Evolutionary conservation across 148 eudicot species (phyloP).

Genomic region (Rhododendron molle): DNA sequence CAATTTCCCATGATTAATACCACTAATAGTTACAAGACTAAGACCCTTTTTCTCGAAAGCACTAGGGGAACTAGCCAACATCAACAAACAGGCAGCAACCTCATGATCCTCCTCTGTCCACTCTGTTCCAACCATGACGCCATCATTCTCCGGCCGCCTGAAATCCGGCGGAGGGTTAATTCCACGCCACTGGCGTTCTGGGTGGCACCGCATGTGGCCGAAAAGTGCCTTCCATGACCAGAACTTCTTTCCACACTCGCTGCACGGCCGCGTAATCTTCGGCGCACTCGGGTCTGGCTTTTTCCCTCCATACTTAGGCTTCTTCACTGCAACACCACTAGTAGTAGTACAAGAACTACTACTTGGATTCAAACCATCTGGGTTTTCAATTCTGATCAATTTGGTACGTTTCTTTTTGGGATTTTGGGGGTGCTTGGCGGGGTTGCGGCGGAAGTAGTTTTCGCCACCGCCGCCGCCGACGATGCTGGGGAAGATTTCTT

Average conservation of each 20-base stretch:
- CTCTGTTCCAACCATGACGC: background rate
- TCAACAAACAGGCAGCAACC: constrained; percentile 54
- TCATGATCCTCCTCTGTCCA: constrained; percentile 50
- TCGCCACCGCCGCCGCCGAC: too few species aligned
- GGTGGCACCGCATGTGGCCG: constrained; percentile 99
- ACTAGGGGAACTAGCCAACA: constrained; percentile 43
- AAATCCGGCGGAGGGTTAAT: constrained; percentile 75
- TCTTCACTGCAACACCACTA: constrained; percentile 4
- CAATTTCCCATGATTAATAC: background rate
- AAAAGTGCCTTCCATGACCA: constrained; percentile 89
- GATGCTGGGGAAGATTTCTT: background rate
- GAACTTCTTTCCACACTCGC: constrained; percentile 76
- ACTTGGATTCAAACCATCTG: background rate
- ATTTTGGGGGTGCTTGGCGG: constrained; percentile 12
- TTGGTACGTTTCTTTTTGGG: constrained; percentile 47
- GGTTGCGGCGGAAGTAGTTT: constrained; percentile 1
- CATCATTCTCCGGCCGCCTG: constrained; percentile 7
- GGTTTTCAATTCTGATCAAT: constrained; percentile 17
- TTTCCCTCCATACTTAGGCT: constrained; percentile 20
- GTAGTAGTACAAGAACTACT: background rate
- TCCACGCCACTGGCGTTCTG: constrained; percentile 91
- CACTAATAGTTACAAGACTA: background rate
- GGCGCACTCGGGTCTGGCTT: constrained; percentile 70
- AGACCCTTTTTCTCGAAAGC: constrained; percentile 7
- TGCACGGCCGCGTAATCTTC: constrained; percentile 69